A percentile compares a stretch with the other conserved stretches of the same genome.
phyloP scores from a whole-genome alignment of 2,329 filamentous ascomycete genomes.

The Ceratocystis eucalypticola region DNA sequence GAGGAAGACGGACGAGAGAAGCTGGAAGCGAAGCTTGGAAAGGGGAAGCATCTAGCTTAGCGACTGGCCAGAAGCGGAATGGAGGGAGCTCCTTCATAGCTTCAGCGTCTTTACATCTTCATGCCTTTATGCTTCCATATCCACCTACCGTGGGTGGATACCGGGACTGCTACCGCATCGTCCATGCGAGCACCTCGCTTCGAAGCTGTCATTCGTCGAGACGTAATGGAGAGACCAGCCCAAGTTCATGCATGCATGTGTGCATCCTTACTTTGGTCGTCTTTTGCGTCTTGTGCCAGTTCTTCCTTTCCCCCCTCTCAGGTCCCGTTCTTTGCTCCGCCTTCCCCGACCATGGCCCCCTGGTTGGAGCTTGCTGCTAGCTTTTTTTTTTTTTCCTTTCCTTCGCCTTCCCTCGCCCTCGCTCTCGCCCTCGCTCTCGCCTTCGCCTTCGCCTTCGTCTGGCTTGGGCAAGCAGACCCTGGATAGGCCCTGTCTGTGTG shows the following conservation, averaged over 20 bases:
- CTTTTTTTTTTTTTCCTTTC: background rate
- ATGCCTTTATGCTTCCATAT: no score
- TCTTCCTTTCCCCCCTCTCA: conserved; percentile 7
- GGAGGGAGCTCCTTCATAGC: no score
- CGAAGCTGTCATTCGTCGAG: conserved; percentile 1
- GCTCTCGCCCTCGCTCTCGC: no score
- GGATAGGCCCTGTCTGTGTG: background rate
- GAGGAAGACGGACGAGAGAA: background rate
- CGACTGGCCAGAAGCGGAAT: no score
- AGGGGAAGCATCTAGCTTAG: background rate
- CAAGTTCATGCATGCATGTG: background rate
- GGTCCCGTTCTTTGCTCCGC: background rate
- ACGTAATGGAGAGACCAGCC: background rate
- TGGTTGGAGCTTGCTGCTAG: background rate
- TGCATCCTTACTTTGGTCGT: background rate
- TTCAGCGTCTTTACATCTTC: no score
- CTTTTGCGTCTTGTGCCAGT: background rate
- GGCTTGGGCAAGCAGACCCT: background rate
- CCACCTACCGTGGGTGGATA: no score
- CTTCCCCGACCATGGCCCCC: background rate
- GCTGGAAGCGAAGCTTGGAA: background rate
- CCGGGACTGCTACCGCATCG: no score
- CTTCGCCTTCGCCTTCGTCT: no score
- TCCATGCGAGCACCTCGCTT: no score
- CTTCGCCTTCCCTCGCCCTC: background rate